Conservation (phyloP, 2,329 filamentous ascomycete species). For the Pseudocercospora ulei region DNA sequence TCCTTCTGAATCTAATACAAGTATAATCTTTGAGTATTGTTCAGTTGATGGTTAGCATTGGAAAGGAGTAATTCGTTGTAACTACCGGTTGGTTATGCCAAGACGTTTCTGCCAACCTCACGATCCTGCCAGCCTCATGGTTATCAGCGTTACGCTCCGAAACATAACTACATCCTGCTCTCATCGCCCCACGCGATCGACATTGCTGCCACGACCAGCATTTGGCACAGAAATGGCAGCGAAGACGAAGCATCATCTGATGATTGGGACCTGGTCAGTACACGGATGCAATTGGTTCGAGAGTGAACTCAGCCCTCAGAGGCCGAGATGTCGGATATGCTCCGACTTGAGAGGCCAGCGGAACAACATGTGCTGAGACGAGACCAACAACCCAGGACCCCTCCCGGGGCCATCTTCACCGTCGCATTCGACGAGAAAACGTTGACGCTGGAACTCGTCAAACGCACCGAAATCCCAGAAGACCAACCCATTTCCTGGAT, state of each 20-base stretch:
- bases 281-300: neutral
- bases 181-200: neutral
- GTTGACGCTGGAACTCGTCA: constrained; percentile 62
- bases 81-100: too few species aligned
- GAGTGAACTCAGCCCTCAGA: neutral
- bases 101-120: too few species aligned
- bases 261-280: constrained; percentile 70
- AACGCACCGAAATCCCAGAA: constrained; percentile 68
- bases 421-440: constrained; percentile 78
- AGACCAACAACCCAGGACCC: constrained; percentile 45
- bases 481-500: constrained; percentile 92
- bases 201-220: neutral
- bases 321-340: neutral
- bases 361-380: constrained; percentile 8
- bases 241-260: constrained; percentile 75
- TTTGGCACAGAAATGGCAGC: constrained; percentile 11
- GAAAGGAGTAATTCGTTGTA: too few species aligned
- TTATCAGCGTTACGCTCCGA: too few species aligned
- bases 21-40: too few species aligned
- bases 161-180: too few species aligned
- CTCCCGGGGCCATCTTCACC: constrained; percentile 80
- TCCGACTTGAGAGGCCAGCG: neutral
- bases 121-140: too few species aligned
- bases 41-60: too few species aligned
- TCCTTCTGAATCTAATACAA: too few species aligned